Evolutionary conservation across 768 basidiomycete species (phyloP).

Genomic region (Tylopilus rubrobrunneus): DNA sequence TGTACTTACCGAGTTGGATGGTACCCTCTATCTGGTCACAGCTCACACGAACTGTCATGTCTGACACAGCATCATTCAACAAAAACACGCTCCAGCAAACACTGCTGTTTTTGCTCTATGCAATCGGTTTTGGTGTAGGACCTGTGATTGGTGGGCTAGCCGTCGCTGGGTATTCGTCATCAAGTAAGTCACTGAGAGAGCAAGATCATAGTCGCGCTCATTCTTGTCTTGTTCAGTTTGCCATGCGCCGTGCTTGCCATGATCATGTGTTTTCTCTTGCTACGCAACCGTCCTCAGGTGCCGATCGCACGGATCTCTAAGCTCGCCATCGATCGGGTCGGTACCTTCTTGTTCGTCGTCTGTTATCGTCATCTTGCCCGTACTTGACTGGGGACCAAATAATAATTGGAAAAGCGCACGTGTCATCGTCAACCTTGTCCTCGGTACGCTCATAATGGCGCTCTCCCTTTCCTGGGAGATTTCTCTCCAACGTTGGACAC

Average conservation of each 20-base stretch:
- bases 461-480: constrained; percentile 34
- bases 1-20: too few species aligned
- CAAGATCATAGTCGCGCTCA: background rate
- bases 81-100: too few species aligned
- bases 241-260: constrained; percentile 36
- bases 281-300: constrained; percentile 32
- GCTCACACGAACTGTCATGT: too few species aligned
- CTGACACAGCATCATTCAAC: too few species aligned
- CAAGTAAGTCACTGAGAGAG: constrained; percentile 34
- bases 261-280: constrained; percentile 38
- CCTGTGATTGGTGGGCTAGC: constrained; percentile 42
- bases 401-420: constrained; percentile 39
- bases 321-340: constrained; percentile 42
- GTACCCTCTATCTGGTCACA: too few species aligned
- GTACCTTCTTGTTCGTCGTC: constrained; percentile 39
- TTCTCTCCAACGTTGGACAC: constrained; percentile 28
- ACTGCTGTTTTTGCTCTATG: too few species aligned
- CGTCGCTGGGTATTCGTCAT: constrained; percentile 57
- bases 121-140: constrained; percentile 18
- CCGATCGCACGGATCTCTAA: background rate
- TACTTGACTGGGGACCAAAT: constrained; percentile 46
- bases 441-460: constrained; percentile 41
- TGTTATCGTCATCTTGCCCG: constrained; percentile 42
- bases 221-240: constrained; percentile 28
- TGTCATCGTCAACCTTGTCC: constrained; percentile 44